These are phyloP conservation scores for Globisporangium lucens DNA, from an alignment of 352 stramenopile species.

Conservation along the genomic window DNA sequence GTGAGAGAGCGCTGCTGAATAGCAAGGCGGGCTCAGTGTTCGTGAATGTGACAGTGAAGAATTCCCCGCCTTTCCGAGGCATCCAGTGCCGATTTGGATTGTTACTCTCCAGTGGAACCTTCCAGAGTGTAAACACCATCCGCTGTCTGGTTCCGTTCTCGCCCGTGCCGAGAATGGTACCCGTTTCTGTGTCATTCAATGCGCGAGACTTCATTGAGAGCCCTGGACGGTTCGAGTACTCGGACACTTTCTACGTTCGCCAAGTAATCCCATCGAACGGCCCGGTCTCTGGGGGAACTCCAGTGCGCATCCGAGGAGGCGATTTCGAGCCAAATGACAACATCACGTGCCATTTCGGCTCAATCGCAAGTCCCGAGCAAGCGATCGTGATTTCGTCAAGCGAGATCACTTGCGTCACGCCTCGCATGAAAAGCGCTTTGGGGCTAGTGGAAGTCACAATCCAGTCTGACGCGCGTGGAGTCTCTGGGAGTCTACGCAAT, in stretches of 20 bases:
- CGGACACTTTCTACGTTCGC: slow-evolving; percentile 28
- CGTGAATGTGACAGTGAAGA: slow-evolving; percentile 35
- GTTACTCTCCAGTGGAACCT: slow-evolving; percentile 26
- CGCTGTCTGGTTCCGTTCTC: slow-evolving; percentile 42
- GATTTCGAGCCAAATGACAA: slow-evolving; percentile 37
- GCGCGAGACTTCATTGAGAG: slow-evolving; percentile 44
- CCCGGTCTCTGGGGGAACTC: slow-evolving; percentile 52
- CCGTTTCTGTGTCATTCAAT: slow-evolving; percentile 65
- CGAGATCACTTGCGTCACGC: slow-evolving; percentile 42
- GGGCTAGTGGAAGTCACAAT: slow-evolving; percentile 32
- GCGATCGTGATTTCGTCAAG: slow-evolving; percentile 40
- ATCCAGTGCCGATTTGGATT: slow-evolving; percentile 38
- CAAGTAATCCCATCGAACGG: slow-evolving; percentile 43
- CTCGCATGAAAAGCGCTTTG: slow-evolving; percentile 11
- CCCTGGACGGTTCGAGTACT: slow-evolving; percentile 33
- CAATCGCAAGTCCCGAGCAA: slow-evolving; percentile 4
- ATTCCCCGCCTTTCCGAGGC: slow-evolving; percentile 36
- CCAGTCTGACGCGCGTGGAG: slow-evolving; percentile 22
- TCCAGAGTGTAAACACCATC: slow-evolving; percentile 31
- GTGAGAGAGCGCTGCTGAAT: not conserved
- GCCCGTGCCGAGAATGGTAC: slow-evolving; percentile 17
- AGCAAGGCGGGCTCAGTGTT: not conserved
- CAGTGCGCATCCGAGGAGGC: slow-evolving; percentile 54
- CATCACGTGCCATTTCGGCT: slow-evolving; percentile 52
- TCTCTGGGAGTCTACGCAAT: slow-evolving; percentile 24